Base-by-base conservation (phyloP, 768 basidiomycete genomes). In the Russula earlei region DNA sequence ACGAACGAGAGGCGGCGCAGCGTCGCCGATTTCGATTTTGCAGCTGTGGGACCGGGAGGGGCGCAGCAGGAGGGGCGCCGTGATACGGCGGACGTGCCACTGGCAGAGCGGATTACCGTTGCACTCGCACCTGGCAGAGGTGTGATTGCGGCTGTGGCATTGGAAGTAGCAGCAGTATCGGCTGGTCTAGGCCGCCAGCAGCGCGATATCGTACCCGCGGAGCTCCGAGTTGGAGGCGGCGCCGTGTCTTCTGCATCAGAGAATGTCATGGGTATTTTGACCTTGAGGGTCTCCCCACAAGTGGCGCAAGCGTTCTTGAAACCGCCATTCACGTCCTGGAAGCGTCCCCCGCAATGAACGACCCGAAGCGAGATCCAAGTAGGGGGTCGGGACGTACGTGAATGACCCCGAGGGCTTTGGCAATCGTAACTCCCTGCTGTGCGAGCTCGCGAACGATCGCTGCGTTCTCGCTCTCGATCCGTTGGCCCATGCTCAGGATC, bases 361-460 rank as follows among this genome's bases (percentile, higher is more conserved):
- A 24, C n/a, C 12, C 34, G 15, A 45, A 46, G 42, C 14, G 20
- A 15, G 36, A 29, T 3, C 12, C 19, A 7, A 10, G 17, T 15
- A 17, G 5, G 7, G 6, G 9, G 31, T 9, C 1, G 29, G 17
- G 20, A 8, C 45, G 44, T 44, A 62, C 61, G 19, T 60, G 58
- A 19, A 62, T 43, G 8, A 50, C 41, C 12, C 29, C 22, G 25
- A 60, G 44, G 15, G 60, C 58, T 33, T 62, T 54, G 1, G 49
- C n/a, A 14, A 62, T 44, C 22, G 58, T 60, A n/a, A 29, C 43
- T 15, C 61, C 58, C 42, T 62, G 61, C 38, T 56, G 61, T 3
- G 54, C 58, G 14, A 62, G 58, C 36, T 62, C 61, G 12, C 48
- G 45, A 44, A 44, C 27, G 33, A 62, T 60, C 25, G 51, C 61